Conservation (phyloP, 176 grass and related monocot species). For the Triticum dicoccoides region DNA sequence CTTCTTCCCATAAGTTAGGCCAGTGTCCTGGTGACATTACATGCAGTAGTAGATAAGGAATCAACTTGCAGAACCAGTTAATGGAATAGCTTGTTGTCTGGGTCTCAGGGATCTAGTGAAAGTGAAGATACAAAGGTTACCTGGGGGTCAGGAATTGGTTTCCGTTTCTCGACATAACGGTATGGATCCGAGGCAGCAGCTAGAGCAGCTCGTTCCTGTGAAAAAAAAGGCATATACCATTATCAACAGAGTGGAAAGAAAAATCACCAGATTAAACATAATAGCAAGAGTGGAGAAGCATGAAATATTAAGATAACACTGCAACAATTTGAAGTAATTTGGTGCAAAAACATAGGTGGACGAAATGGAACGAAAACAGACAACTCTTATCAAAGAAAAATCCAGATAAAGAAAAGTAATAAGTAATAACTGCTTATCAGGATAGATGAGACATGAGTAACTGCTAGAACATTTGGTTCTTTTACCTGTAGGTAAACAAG, state of each 20-base stretch:
- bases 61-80: neutral
- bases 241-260: neutral
- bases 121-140: slow-evolving; percentile 14
- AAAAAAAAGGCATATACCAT: neutral
- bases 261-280: neutral
- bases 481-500: neutral
- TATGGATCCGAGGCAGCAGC: slow-evolving; percentile 78
- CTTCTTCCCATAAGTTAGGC: slow-evolving; percentile 89
- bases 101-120: neutral
- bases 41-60: slow-evolving; percentile 25
- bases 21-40: slow-evolving; percentile 65
- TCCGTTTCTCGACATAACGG: slow-evolving; percentile 91
- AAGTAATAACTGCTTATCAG: neutral
- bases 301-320: neutral
- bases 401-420: neutral
- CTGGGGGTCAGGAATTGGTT: slow-evolving; percentile 94
- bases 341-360: neutral
- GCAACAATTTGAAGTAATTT: neutral
- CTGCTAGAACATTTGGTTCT: neutral
- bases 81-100: neutral
- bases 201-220: slow-evolving; percentile 78
- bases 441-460: neutral
- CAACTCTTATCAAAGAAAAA: neutral
- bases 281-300: neutral
- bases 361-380: neutral